Percentiles rank a stretch among this genome's conserved stretches.
phyloP scores from a whole-genome alignment of 768 basidiomycete genomes.

The Tylopilus felleus region DNA sequence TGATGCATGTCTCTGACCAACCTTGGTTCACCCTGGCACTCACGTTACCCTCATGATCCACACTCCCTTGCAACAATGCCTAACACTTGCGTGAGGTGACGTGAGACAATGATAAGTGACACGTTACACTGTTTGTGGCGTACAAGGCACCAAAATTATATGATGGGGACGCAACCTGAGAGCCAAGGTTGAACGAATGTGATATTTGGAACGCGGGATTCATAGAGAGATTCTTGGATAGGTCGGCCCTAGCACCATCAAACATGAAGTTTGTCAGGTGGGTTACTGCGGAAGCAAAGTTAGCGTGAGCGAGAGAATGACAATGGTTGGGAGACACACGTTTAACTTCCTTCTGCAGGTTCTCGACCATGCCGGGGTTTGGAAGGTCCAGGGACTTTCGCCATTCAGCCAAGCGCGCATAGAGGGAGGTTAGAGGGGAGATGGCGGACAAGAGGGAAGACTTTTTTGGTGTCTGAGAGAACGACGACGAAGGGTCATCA shows the following conservation, averaged over 20 bases:
- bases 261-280: conserved; percentile 94
- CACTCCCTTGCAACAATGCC: conserved; percentile 89
- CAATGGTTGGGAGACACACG: conserved; percentile 42
- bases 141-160: conserved; percentile 96
- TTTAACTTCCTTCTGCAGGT: conserved; percentile 90
- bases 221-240: conserved; percentile 88
- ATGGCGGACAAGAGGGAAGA: conserved; percentile 34
- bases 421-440: conserved; percentile 62
- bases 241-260: conserved; percentile 95
- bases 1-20: conserved; percentile 73
- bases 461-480: conserved; percentile 28
- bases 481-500: conserved; percentile 36
- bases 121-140: conserved; percentile 71
- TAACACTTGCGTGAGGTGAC: conserved; percentile 33
- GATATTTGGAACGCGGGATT: conserved; percentile 98
- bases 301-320: not conserved
- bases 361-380: conserved; percentile 92
- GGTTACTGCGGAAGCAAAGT: conserved; percentile 53
- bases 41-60: conserved; percentile 92
- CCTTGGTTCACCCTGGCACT: conserved; percentile 87
- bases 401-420: conserved; percentile 77
- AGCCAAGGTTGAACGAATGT: conserved; percentile 91
- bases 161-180: conserved; percentile 75
- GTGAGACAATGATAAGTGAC: conserved; percentile 10
- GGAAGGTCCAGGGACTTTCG: conserved; percentile 77